Evolutionary conservation across 2,329 filamentous ascomycete genomes (phyloP), one percentile per base, ranked within the genome.

Genomic region (Onygenales sp.): DNA sequence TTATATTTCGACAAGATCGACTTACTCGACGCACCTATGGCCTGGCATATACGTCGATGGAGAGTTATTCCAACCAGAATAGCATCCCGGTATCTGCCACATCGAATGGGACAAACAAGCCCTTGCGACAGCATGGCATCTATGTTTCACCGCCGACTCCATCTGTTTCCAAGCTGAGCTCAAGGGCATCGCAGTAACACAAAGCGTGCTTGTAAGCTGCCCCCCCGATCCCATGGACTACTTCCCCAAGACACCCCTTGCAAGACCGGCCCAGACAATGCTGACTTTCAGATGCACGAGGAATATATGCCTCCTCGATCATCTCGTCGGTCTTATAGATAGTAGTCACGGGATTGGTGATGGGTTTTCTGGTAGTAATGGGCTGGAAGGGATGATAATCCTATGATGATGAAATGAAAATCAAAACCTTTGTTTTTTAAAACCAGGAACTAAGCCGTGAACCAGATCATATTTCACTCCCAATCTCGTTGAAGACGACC

Each of bases 1-100:
- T 52, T 32, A 52, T 52, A 33, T 52, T 46, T 43, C 50, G 50
- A 11, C 32, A 45, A 44, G 42, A 52, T 17, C 40, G 34, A 45
- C 14, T 27, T 32, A 34, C 50, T 14, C 32, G 40, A 17, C 50
- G 50, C 17, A 37, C 40, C n/a, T 52, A 46, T 21, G 27, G 21
- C 14, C 33, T 11, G 21, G 50, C 31, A 45, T 44, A 46, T 39
- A 33, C 50, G 4, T 52, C 50, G 4, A 37, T 37, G 39, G 40
- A 43, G 36, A 13, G 40, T n/a, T 4, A 47, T 2, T 13, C 4
- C 6, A 32, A 37, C 40, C 42, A 52, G 27, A 33, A 52, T 34
- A 44, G 27, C 31, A 52, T 52, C 11, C 50, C 50, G 40, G 10
- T 52, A 36, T 52, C 50, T 8, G 27, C 34, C 21, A 13, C 32